phyloP scores from a whole-genome alignment of 768 basidiomycete genomes.

The Rossbeevera mucosa region DNA sequence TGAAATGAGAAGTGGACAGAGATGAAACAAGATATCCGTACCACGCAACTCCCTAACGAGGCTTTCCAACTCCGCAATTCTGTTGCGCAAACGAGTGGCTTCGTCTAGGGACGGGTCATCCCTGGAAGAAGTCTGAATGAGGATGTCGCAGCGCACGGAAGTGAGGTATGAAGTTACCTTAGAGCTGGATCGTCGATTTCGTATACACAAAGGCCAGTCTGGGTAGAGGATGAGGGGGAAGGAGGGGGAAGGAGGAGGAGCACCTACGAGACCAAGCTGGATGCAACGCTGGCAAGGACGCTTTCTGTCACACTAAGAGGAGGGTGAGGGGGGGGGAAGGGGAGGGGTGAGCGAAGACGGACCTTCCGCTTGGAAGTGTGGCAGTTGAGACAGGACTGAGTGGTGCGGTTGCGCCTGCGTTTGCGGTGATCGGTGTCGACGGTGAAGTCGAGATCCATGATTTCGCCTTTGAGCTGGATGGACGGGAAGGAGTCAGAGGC shows the following conservation, averaged over 20 bases:
- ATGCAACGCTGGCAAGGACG: slow-evolving; percentile 89
- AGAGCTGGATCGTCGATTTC: slow-evolving; percentile 88
- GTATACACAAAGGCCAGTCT: slow-evolving; percentile 94
- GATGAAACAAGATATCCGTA: slow-evolving; percentile 29
- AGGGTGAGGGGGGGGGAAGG: slow-evolving; percentile 3
- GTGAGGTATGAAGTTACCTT: slow-evolving; percentile 40
- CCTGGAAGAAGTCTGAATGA: slow-evolving; percentile 34
- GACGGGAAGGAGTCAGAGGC: slow-evolving; percentile 48
- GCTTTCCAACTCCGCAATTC: slow-evolving; percentile 91
- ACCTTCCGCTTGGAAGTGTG: slow-evolving; percentile 95
- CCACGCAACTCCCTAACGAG: slow-evolving; percentile 85
- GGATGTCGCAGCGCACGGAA: not conserved
- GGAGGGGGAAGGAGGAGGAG: not conserved
- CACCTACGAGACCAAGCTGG: slow-evolving; percentile 72
- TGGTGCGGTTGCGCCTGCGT: slow-evolving; percentile 86
- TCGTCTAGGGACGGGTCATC: slow-evolving; percentile 89
- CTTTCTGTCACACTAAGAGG: slow-evolving; percentile 73
- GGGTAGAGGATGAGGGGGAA: slow-evolving; percentile 4
- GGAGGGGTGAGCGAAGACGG: slow-evolving; percentile 15
- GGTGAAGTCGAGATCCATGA: slow-evolving; percentile 74
- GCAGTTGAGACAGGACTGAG: slow-evolving; percentile 83
- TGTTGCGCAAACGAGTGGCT: slow-evolving; percentile 74
- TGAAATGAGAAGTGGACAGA: slow-evolving; percentile 1
- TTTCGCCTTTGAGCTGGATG: slow-evolving; percentile 67
- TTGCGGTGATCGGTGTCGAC: slow-evolving; percentile 74